Conservation (phyloP, 169 alveolate species). For the Plasmodium ovale region DNA sequence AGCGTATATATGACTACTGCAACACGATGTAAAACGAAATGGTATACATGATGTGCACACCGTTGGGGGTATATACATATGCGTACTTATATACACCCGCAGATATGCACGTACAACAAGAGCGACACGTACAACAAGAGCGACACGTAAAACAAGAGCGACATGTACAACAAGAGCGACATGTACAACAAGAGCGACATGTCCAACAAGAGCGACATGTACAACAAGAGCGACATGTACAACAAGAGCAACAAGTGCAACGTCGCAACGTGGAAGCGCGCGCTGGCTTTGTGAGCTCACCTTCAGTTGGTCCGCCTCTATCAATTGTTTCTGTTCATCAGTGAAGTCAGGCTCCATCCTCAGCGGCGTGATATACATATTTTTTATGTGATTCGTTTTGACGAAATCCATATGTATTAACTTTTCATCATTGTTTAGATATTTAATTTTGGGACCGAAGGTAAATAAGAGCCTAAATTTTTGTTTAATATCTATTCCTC, state of each 20-base stretch:
- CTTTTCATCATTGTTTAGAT: slow-evolving; percentile 37
- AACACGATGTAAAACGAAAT: no score
- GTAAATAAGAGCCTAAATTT: slow-evolving; percentile 56
- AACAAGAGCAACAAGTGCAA: neutral
- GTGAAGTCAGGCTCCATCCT: slow-evolving; percentile 86
- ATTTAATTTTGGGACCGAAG: slow-evolving; percentile 64
- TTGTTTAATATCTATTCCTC: slow-evolving; percentile 69
- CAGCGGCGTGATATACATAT: slow-evolving; percentile 82
- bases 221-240: no score
- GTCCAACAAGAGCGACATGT: no score
- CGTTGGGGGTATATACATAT: no score
- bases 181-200: no score
- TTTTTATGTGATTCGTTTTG: slow-evolving; percentile 70
- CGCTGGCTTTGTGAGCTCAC: neutral
- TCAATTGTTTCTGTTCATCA: slow-evolving; percentile 77
- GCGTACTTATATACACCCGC: no score
- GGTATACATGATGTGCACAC: no score
- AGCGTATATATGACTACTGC: neutral
- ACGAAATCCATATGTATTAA: slow-evolving; percentile 60
- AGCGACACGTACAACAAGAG: no score
- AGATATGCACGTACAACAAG: no score
- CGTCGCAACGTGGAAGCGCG: neutral
- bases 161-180: no score
- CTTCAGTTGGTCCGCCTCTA: slow-evolving; percentile 50
- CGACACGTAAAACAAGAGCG: no score